Conservation (phyloP, 1,139 yeast species). For the Sugiyamaella novakii region DNA sequence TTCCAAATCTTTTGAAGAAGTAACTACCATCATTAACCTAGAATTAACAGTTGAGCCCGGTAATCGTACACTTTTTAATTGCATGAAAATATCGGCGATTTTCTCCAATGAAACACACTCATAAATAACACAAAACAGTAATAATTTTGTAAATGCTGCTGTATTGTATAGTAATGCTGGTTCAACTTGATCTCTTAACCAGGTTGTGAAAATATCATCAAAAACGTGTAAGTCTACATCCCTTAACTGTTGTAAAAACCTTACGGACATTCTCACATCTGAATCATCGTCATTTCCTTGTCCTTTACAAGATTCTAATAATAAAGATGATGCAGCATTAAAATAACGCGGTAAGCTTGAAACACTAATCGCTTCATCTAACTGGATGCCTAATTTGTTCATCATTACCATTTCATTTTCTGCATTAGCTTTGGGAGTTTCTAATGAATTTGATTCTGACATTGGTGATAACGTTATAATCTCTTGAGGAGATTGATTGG, state of each 20-base stretch:
- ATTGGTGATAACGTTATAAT: slow-evolving; percentile 37
- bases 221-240: slow-evolving; percentile 31
- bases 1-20: slow-evolving; percentile 23
- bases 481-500: slow-evolving; percentile 33
- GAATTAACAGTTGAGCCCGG: slow-evolving; percentile 27
- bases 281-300: slow-evolving; percentile 16
- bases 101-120: slow-evolving; percentile 43
- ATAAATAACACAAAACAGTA: slow-evolving; percentile 42
- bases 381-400: slow-evolving; percentile 14
- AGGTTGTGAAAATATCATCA: slow-evolving; percentile 30
- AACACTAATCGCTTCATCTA: slow-evolving; percentile 29
- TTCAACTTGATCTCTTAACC: slow-evolving; percentile 36
- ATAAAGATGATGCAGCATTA: slow-evolving; percentile 24
- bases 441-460: slow-evolving; percentile 29
- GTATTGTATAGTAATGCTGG: slow-evolving; percentile 31
- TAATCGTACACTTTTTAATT: slow-evolving; percentile 28
- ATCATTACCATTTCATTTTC: slow-evolving; percentile 10
- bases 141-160: slow-evolving; percentile 35
- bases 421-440: slow-evolving; percentile 14
- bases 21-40: slow-evolving; percentile 27
- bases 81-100: slow-evolving; percentile 41
- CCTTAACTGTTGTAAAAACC: slow-evolving; percentile 31
- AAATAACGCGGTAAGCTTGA: slow-evolving; percentile 28
- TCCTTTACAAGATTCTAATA: slow-evolving; percentile 28
- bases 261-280: slow-evolving; percentile 27